Evolutionary conservation across 169 alveolate genomes (phyloP).

Genomic region (Sarcocystis neurona): DNA sequence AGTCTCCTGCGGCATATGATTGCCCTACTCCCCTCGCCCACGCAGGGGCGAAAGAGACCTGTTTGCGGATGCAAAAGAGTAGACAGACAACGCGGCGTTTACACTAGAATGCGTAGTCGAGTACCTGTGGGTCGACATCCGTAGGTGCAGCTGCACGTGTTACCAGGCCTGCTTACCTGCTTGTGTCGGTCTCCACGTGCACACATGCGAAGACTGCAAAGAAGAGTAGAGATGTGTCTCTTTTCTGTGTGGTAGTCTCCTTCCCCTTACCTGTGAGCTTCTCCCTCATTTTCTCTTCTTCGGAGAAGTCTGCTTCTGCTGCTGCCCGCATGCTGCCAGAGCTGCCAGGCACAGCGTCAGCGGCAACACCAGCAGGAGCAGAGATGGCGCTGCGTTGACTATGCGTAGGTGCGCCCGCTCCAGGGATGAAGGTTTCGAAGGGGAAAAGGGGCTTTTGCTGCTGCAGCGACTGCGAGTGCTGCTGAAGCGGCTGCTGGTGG

Average conservation of each 20-base stretch:
- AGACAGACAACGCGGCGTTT: too few species aligned
- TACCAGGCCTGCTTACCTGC: too few species aligned
- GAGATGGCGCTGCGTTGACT: background rate
- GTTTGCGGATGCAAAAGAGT: too few species aligned
- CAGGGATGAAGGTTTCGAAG: background rate
- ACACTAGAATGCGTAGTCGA: too few species aligned
- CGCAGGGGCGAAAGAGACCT: too few species aligned
- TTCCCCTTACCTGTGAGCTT: constrained; percentile 53
- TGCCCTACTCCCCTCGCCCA: too few species aligned
- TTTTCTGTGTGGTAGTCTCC: background rate
- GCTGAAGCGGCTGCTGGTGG: constrained; percentile 12
- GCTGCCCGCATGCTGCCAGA: background rate
- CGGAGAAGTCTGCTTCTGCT: constrained; percentile 58
- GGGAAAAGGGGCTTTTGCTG: background rate
- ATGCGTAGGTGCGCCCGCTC: background rate
- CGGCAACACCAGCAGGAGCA: background rate
- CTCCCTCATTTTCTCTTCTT: constrained; percentile 63
- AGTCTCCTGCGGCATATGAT: too few species aligned
- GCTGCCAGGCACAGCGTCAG: background rate
- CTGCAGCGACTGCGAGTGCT: background rate
- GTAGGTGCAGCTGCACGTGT: too few species aligned
- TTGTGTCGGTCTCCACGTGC: too few species aligned
- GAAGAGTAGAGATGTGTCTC: too few species aligned
- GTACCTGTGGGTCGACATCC: too few species aligned
- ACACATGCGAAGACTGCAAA: too few species aligned